A percentile compares a stretch with the other conserved stretches of the same genome.
These are phyloP conservation scores for Drosera capensis DNA, from an alignment of 148 eudicot species.

Conservation along the genomic window DNA sequence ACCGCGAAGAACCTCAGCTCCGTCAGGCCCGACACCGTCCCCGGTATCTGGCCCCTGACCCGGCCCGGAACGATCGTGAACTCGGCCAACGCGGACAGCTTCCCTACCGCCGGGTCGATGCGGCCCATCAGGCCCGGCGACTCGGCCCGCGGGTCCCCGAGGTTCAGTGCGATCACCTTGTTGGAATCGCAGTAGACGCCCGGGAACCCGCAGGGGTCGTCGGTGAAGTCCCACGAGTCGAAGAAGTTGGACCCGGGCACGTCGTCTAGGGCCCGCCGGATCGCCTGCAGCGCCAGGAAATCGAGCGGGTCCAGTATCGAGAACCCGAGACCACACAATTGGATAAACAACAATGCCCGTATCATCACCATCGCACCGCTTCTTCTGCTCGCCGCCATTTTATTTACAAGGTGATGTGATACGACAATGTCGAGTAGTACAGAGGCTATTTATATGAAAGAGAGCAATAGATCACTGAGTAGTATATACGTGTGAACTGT, in stretches of 20 bases:
- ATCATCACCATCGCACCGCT: not conserved
- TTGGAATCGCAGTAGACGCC: slow-evolving; percentile 61
- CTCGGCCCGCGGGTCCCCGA: slow-evolving; percentile 69
- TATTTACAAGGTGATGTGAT: no score
- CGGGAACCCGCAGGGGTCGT: slow-evolving; percentile 71
- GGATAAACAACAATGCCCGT: no score
- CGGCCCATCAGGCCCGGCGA: slow-evolving; percentile 68
- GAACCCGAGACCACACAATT: not conserved
- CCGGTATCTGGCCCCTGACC: slow-evolving; percentile 42
- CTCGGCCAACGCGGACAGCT: slow-evolving; percentile 44
- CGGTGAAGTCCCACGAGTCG: slow-evolving; percentile 74
- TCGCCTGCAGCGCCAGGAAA: slow-evolving; percentile 63
- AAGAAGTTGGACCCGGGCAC: slow-evolving; percentile 54
- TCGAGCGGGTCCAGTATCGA: slow-evolving; percentile 55
- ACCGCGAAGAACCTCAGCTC: slow-evolving; percentile 48
- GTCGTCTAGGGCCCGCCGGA: slow-evolving; percentile 40
- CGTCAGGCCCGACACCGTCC: slow-evolving; percentile 25
- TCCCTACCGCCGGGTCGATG: slow-evolving; percentile 57
- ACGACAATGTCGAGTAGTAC: no score
- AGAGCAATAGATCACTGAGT: no score
- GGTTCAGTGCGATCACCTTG: slow-evolving; percentile 50
- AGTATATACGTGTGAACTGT: no score
- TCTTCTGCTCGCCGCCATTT: not conserved
- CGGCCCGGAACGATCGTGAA: slow-evolving; percentile 73
- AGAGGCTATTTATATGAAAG: no score